Base-by-base conservation (phyloP, 1,139 yeast species). In the Torulaspora globosa region DNA sequence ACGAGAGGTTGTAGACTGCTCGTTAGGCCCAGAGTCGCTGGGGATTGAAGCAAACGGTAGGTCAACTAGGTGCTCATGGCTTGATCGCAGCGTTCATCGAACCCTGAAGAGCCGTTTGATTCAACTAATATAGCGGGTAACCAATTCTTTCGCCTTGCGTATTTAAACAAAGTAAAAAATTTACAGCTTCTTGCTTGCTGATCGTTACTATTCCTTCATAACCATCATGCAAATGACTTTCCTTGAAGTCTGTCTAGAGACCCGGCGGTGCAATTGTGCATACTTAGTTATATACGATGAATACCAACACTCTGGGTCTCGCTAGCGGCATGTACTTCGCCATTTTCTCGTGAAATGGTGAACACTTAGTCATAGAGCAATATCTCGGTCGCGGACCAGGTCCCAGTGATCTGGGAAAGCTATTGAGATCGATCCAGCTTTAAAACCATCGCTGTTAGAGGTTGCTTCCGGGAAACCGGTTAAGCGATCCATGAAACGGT, bases 381-480 rank as follows among this genome's bases (percentile, higher is more conserved):
- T 42, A 32, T 38, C 39, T 35, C 39, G 27, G 34, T 40, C 39
- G 41, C 15, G 29, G 31, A 31, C 12, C 24, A 26, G 21, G 30
- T 23, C 32, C 35, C 28, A 26, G 11, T 11, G 38, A 33, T 35
- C 39, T 34, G 16, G 34, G 9, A 18, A 21, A 33, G 34, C 39
- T 33, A 21, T 30, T 26, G 35, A 28, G 37, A 31, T 36, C 32
- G 47, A 53, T 57, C 74, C 85, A 77, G 72, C 82, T 78, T 76
- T 79, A 80, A 80, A 80, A 86, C 95, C 95, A 86, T 86, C 86
- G 95, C 89, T 78, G 84, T 81, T 80, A 67, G 87, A 84, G 94
- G 94, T 82, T 80, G 86, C 87, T 70, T 54, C 66, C 61, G 54
- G 47, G 45, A 43, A 12, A 46, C 49, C 53, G 66, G 68, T 59